Base-by-base conservation (phyloP, 768 basidiomycete species). In the Auricularia cornea region DNA sequence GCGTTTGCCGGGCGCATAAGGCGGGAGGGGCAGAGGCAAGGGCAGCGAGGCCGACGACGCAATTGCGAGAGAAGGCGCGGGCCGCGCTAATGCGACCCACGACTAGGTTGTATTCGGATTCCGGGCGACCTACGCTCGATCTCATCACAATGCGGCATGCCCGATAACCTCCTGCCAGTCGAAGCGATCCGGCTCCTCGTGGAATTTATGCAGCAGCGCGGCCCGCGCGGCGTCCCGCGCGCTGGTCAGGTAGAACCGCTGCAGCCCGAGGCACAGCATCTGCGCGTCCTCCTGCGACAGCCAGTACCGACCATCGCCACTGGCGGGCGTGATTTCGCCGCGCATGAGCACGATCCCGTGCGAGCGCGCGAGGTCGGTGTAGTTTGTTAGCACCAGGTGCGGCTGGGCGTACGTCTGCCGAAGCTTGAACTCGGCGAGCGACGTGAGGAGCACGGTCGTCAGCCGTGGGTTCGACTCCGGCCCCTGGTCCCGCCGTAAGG, bases 381-480 rank as follows among this genome's bases (percentile, higher is more conserved):
- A 98, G 73, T 92, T 85, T 3, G 95, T 98, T 41, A 98, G 70
- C 28, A 90, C 89, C 29, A 99, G 81, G 71, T 93, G 91, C 1
- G 96, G 95, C 3, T 93, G 94, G 6, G 97, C 90, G 73, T 88
- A 98, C 20, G 88, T 81, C 60, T 82, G 81, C 44, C 89, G 86
- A 63, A 85, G 75, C 74, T 97, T 96, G 83, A 92, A 99, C 76
- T 98, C 96, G 67, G 90, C 88, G 51, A 98, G 80, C 2, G 95
- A 91, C 0, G 97, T 94, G 78, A 96, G 96, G 38, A 98, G 80
- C 60, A 96, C 81, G 0, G 94, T 94, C 5, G 94, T 84, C 30
- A 63, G 32, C 33, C 54, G 48, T 3, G 77, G 76, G 68, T 86
- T 57, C 33, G 28, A 8, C 40, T 41, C 78, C 32, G 68, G 63